phyloP scores from a whole-genome alignment of 2,329 filamentous ascomycete species.

The Davidsoniella eucalypti region DNA sequence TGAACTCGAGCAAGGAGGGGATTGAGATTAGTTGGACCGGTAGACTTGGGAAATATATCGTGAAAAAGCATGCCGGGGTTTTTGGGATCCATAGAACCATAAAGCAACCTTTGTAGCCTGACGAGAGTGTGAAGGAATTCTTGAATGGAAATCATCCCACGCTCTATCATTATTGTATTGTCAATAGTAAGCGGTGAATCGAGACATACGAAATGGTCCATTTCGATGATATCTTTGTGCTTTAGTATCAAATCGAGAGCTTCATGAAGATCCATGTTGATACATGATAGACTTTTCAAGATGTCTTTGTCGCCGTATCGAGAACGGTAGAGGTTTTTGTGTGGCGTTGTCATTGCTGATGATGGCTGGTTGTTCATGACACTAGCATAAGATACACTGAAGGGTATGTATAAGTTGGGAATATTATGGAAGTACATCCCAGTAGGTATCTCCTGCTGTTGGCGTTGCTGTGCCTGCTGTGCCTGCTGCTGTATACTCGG shows the following conservation, averaged over 20 bases:
- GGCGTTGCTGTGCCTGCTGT: conserved; percentile 1
- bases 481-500: neutral
- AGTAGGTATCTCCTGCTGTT: neutral
- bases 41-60: no score
- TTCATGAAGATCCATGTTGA: conserved; percentile 11
- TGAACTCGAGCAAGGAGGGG: conserved; percentile 4
- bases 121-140: conserved; percentile 18
- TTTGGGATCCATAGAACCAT: conserved; percentile 1
- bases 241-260: conserved; percentile 8
- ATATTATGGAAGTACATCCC: no score
- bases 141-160: conserved; percentile 15
- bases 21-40: neutral
- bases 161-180: conserved; percentile 14
- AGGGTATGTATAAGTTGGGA: no score
- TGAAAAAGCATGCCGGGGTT: neutral
- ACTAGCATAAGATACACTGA: no score
- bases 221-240: conserved; percentile 7
- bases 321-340: no score
- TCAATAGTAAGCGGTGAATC: conserved; percentile 14
- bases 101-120: conserved; percentile 14
- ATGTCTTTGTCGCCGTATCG: neutral
- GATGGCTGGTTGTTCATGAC: neutral
- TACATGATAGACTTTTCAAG: neutral
- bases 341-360: no score
- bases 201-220: conserved; percentile 6